Evolutionary conservation across 306 rosid species (phyloP), one percentile per base, ranked within the genome.

Genomic region (Vachellia pachyceras): DNA sequence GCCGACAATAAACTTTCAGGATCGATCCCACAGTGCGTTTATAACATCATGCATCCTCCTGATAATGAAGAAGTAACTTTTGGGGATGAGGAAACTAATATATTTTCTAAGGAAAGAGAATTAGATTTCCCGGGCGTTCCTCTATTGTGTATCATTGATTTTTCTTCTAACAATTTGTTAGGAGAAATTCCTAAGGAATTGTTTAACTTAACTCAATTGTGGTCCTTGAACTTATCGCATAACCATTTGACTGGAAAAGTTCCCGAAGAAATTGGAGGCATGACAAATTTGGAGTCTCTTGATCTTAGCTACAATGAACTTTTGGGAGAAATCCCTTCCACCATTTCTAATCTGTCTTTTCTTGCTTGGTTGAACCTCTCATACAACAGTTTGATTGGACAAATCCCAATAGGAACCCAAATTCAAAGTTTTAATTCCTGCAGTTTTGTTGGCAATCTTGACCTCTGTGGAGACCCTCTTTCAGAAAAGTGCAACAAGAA

Each of bases 71-170:
- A 3, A 37, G 5, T 3, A 1, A 37, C 40, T 5, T 37, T 3
- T n/a, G n/a, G n/a, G 10, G 0, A 3, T 0, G 5, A 10, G 10
- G 23, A 5, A 33, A 1, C 13, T 29, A 13, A 63, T 41, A 3
- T 63, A 5, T 4, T 36, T 64, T 3, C 70, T 6, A 64, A 73
- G 54, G 77, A 67, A 2, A 29, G 15, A 36, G 49, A 73, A 18
- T 54, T 18, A 0, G 3, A 52, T 0, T 73, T 2, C 0, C 10
- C 0, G 5, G 0, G 8, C 0, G 0, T 22, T 10, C 3, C 1
- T 4, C 1, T 13, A 18, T 0, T 5, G 1, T 0, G 3, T 5
- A 15, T 49, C 5, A 39, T 74, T 54, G 78, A 74, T 23, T 5
- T 74, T n/a, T 37, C 50, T 0, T 0, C n/a, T 2, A 74, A 52